Conservation (phyloP, 768 basidiomycete species). For the Psilocybe sp. region DNA sequence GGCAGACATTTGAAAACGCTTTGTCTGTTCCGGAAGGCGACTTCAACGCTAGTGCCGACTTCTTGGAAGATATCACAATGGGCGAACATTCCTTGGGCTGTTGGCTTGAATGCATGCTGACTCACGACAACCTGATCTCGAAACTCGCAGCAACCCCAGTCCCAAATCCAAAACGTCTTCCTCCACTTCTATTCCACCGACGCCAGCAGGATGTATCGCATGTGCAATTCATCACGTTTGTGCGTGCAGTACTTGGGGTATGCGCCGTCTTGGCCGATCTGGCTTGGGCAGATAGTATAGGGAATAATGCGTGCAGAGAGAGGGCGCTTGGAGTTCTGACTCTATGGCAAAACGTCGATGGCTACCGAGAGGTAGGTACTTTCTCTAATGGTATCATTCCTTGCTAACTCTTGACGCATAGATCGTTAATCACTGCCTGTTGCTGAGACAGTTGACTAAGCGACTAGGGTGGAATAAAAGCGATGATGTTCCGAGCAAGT, state of each 20-base stretch:
- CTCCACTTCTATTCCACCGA: slow-evolving; percentile 36
- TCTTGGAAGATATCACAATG: slow-evolving; percentile 58
- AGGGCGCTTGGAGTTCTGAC: slow-evolving; percentile 59
- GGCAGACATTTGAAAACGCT: slow-evolving; percentile 61
- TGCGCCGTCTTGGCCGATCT: slow-evolving; percentile 66
- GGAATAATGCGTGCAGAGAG: slow-evolving; percentile 61
- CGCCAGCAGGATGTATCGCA: slow-evolving; percentile 31
- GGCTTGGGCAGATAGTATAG: slow-evolving; percentile 79
- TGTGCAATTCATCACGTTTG: slow-evolving; percentile 60
- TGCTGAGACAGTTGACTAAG: slow-evolving; percentile 68
- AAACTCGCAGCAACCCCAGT: slow-evolving; percentile 43
- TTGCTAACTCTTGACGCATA: slow-evolving; percentile 23
- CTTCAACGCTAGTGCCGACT: slow-evolving; percentile 42
- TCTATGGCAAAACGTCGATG: slow-evolving; percentile 64
- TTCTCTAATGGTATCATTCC: not conserved
- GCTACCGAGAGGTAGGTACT: slow-evolving; percentile 64
- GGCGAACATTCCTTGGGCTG: slow-evolving; percentile 71
- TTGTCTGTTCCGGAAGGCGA: slow-evolving; percentile 52
- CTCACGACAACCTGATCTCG: slow-evolving; percentile 48
- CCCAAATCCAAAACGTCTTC: slow-evolving; percentile 27
- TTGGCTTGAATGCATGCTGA: slow-evolving; percentile 68
- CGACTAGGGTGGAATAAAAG: slow-evolving; percentile 73
- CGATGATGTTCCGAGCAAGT: slow-evolving; percentile 57
- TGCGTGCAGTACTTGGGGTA: slow-evolving; percentile 67
- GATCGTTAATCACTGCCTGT: slow-evolving; percentile 74